Base-by-base conservation (phyloP, 2,329 filamentous ascomycete species). In the Alternaria triticina region DNA sequence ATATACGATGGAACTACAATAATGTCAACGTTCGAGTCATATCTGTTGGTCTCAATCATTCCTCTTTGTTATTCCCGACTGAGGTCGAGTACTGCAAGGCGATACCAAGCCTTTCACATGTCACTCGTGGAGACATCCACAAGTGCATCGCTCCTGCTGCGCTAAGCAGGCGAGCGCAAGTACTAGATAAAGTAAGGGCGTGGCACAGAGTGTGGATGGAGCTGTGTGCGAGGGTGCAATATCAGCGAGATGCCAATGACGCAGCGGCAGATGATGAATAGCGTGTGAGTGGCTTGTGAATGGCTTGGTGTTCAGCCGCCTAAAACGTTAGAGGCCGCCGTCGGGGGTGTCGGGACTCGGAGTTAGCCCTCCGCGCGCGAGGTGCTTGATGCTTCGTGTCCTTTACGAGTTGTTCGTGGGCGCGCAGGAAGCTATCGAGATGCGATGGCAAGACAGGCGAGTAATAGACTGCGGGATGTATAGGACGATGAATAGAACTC, bases 371-470 rank as follows among this genome's bases (percentile, higher is more conserved):
- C 60, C 49, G 64, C 61, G 44, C 40, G 57, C 44, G 52, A 33
- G 65, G 62, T 64, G 66, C 65, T 58, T 60, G 44, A 46, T 54
- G 60, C 62, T 59, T 59, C 62, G 59, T 62, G 59, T 52, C 59
- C 59, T 62, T 58, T 62, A 47, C 54, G 20, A 54, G 54, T 5
- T 23, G 22, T 46, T 30, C 11, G 6, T 52, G 6, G 33, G 40
- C 12, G 12, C 9, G 25, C 20, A 47, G 36, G 43, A 28, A 51
- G 49, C 45, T 28, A 17, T 45, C 33, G 55, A 40, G 9, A 40
- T 44, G 51, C 33, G 33, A 36, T 36, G 12, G 15, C 23, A 17
- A 23, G 49, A 11, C 20, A 3, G 20, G n/a, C n/a, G n/a, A n/a
- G n/a, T n/a, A n/a, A n/a, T n/a, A n/a, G n/a, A n/a, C n/a, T n/a